These are phyloP conservation scores for Platanthera zijinensis DNA, from an alignment of 106 monocot species.

Conservation along the genomic window DNA sequence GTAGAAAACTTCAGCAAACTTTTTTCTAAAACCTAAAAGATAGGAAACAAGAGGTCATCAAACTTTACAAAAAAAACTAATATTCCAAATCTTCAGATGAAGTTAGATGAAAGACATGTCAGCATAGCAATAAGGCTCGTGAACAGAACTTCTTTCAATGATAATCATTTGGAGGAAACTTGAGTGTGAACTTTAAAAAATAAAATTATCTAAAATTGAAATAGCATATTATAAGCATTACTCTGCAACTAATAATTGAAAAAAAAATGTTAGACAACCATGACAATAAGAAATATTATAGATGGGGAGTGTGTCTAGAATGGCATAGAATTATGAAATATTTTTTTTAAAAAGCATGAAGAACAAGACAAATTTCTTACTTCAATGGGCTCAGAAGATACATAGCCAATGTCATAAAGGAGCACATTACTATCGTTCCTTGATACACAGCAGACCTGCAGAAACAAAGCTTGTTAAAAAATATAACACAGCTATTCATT, in stretches of 20 bases:
- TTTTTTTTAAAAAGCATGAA: constrained; percentile 1
- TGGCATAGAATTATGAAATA: neutral
- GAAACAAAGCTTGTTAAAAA: neutral
- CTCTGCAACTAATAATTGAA: neutral
- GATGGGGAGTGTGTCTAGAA: neutral
- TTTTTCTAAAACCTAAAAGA: constrained; percentile 59
- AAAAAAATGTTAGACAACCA: neutral
- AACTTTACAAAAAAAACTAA: neutral
- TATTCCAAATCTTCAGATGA: neutral
- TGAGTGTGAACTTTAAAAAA: neutral
- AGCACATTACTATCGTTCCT: constrained; percentile 38
- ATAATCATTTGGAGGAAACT: constrained; percentile 1
- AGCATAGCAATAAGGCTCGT: neutral
- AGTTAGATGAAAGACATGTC: neutral
- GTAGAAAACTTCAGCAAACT: constrained; percentile 37
- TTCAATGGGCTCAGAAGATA: constrained; percentile 56
- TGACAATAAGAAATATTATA: neutral
- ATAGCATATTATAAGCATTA: neutral
- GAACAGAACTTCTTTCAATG: neutral
- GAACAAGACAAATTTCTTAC: constrained; percentile 28
- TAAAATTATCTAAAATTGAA: neutral
- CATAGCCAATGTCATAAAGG: constrained; percentile 68
- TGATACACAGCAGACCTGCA: constrained; percentile 76
- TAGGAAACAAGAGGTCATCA: constrained; percentile 7
- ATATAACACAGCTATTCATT: neutral